Evolutionary conservation across 768 basidiomycete genomes (phyloP).

Genomic region (Dentipellis sp.): DNA sequence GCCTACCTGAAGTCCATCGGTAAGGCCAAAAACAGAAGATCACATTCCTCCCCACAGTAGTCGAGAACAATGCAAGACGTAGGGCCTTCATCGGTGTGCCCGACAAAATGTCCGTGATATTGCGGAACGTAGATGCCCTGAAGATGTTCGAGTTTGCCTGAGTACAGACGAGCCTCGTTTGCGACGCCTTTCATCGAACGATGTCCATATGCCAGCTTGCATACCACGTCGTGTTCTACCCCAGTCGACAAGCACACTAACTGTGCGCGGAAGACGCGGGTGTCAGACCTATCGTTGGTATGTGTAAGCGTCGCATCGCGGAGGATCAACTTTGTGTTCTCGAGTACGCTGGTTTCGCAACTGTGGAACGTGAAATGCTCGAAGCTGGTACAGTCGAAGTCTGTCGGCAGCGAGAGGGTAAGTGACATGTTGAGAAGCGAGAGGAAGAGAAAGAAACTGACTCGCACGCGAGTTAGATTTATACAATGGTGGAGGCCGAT

Average conservation of each 20-base stretch:
- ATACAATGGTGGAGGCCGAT: too few species aligned
- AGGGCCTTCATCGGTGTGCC: background rate
- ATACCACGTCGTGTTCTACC: background rate
- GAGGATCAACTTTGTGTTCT: background rate
- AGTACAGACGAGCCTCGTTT: background rate
- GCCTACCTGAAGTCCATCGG: background rate
- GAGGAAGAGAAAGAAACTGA: too few species aligned
- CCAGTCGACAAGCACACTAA: background rate
- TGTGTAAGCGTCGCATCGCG: background rate
- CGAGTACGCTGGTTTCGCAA: background rate
- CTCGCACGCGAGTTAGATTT: too few species aligned
- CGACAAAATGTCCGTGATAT: background rate
- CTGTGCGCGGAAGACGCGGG: background rate
- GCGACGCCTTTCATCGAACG: background rate
- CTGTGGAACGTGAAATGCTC: background rate
- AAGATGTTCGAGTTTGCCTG: background rate
- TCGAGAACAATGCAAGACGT: background rate
- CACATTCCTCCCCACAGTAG: background rate
- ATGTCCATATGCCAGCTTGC: background rate
- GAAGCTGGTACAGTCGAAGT: background rate
- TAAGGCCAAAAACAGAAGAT: background rate
- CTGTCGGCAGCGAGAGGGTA: background rate
- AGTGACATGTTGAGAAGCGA: background rate
- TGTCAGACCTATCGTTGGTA: background rate
- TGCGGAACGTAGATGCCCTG: background rate